Evolutionary conservation across 192 early-diverging fungal species (phyloP).

Genomic region (Rhizophagus prolifer): DNA sequence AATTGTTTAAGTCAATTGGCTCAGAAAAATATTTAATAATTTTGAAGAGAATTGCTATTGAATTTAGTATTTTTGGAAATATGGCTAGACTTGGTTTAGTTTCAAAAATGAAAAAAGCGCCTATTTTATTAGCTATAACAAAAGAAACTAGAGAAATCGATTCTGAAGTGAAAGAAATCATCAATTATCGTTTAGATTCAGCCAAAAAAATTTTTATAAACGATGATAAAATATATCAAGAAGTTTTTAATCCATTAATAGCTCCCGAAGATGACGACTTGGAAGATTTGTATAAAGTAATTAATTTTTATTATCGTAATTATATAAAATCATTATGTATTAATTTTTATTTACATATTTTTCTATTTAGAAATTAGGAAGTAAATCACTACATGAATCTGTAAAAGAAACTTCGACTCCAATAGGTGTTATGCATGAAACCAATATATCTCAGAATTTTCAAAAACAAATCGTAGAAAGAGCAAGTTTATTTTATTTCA

Average conservation of each 20-base stretch:
- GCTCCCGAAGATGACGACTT: not conserved
- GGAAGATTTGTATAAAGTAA: not conserved
- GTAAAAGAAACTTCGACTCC: conserved; percentile 57
- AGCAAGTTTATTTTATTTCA: conserved; percentile 74
- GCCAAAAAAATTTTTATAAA: conserved; percentile 75
- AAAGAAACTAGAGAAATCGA: conserved; percentile 32
- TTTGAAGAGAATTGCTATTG: conserved; percentile 69
- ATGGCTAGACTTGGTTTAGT: conserved; percentile 40
- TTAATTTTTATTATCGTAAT: not conserved
- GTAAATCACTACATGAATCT: conserved; percentile 60
- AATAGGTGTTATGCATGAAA: conserved; percentile 47
- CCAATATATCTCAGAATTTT: conserved; percentile 48
- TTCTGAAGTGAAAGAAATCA: conserved; percentile 30
- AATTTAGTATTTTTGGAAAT: conserved; percentile 45
- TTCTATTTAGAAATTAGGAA: conserved; percentile 51
- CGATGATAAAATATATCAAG: conserved; percentile 73
- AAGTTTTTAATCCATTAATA: conserved; percentile 71
- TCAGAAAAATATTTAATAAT: conserved; percentile 68
- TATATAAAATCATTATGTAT: not conserved
- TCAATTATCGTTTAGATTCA: conserved; percentile 46
- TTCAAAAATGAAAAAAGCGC: conserved; percentile 55
- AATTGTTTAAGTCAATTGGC: conserved; percentile 56
- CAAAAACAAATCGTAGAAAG: conserved; percentile 70
- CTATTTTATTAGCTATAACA: conserved; percentile 65
- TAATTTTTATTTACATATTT: not conserved